Percentiles rank a stretch among this genome's conserved stretches.
Evolutionary conservation across 140 eudicot genomes (phyloP).

Genomic region (Anethum foeniculum): DNA sequence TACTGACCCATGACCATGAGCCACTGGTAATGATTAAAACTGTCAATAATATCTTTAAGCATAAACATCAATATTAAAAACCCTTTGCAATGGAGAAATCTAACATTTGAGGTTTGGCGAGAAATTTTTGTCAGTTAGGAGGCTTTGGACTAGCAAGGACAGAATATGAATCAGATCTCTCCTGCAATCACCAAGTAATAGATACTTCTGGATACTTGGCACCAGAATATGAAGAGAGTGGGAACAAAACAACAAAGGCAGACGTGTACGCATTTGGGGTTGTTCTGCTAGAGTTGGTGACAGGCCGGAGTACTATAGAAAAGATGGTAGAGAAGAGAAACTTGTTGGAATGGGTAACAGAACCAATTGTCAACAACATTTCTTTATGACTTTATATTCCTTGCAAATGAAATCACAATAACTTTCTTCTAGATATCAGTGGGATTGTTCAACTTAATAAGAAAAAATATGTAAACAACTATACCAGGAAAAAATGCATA

Average conservation of each 20-base stretch:
- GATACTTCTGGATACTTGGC: slow-evolving; percentile 40
- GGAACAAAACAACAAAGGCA: slow-evolving; percentile 26
- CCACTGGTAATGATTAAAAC: slow-evolving; percentile 24
- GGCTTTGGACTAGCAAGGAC: slow-evolving; percentile 40
- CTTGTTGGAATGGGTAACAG: slow-evolving; percentile 33
- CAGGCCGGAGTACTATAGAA: slow-evolving; percentile 29
- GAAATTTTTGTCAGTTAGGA: slow-evolving; percentile 20
- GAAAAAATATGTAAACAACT: background rate
- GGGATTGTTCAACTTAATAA: background rate
- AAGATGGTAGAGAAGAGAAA: slow-evolving; percentile 22
- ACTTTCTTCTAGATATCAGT: background rate
- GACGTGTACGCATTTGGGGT: slow-evolving; percentile 42
- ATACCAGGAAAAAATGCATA: background rate
- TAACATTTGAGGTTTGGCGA: background rate
- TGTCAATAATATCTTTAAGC: background rate
- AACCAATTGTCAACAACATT: background rate
- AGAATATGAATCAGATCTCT: slow-evolving; percentile 10
- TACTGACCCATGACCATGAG: slow-evolving; percentile 34
- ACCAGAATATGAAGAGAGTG: slow-evolving; percentile 41
- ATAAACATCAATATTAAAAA: background rate
- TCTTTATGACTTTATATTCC: background rate
- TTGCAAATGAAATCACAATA: background rate
- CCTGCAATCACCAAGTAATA: slow-evolving; percentile 20
- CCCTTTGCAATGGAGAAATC: background rate
- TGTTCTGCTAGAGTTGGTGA: slow-evolving; percentile 30